These are phyloP conservation scores for Miscanthus sacchariflorus DNA, from an alignment of 202 grass and related monocot species.

Conservation along the genomic window DNA sequence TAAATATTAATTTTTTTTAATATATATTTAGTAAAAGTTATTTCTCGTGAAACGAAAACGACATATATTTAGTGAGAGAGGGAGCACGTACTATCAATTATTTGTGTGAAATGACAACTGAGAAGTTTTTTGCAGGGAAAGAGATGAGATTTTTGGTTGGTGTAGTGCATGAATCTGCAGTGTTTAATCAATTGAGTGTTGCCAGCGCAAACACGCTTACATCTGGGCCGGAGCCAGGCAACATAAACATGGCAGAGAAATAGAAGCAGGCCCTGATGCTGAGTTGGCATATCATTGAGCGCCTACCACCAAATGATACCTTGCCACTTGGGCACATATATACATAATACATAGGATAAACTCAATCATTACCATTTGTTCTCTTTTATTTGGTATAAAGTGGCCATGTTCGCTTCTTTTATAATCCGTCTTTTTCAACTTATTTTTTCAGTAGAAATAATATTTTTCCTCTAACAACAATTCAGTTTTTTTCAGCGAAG, in stretches of 20 bases:
- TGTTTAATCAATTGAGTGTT: slow-evolving; percentile 22
- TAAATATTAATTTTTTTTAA: no score
- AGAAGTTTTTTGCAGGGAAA: not conserved
- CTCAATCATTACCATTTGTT: slow-evolving; percentile 16
- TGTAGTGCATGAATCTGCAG: not conserved
- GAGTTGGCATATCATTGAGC: slow-evolving; percentile 52
- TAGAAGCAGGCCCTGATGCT: slow-evolving; percentile 23
- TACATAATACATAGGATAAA: not conserved
- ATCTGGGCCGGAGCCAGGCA: slow-evolving; percentile 18
- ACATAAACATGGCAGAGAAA: slow-evolving; percentile 35
- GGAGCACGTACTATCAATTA: no score
- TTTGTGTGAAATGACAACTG: not conserved
- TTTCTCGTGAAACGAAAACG: no score
- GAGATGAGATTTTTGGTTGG: slow-evolving; percentile 2
- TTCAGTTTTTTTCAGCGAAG: no score
- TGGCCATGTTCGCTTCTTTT: not conserved
- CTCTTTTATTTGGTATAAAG: not conserved
- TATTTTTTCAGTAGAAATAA: no score
- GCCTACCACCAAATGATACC: slow-evolving; percentile 47
- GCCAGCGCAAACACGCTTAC: slow-evolving; percentile 38
- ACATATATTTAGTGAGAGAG: no score
- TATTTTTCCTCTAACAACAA: no score
- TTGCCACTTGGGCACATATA: slow-evolving; percentile 23
- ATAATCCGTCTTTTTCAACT: no score
- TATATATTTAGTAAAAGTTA: no score